Evolutionary conservation across 2,329 filamentous ascomycete species (phyloP), one percentile per base, ranked within the genome.

Genomic region (Sclerotinia trifoliorum): DNA sequence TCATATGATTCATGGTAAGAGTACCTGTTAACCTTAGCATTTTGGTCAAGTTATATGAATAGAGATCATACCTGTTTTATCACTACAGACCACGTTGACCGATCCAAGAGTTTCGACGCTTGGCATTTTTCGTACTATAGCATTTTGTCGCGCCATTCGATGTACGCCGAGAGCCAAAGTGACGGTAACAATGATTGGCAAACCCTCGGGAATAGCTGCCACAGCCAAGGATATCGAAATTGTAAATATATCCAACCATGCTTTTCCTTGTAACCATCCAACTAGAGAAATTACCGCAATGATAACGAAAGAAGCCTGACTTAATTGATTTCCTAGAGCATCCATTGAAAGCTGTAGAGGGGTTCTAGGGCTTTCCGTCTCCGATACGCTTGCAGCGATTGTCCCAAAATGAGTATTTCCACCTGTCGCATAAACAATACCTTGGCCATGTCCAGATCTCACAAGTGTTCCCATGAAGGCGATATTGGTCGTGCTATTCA

Each of bases 81-180:
- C 95, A 73, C 93, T 97, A 81, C 96, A 99, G 8, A 99, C 93
- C n/a, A 99, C 94, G 75, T 98, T 99, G 69, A 99, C 95, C n/a
- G 94, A 97, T 11, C 96, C 96, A 6, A 99, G 82, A 0, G 95
- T 99, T 79, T 99, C 95, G 11, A 99, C 96, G 79, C 95, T 98
- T 29, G 96, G 96, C 80, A 99, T 90, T 77, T 92, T 90, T 73
- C 95, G 90, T 70, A 99, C 94, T 78, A 99, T 99, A 11, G 95
- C 95, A 78, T 96, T 92, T 74, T 94, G 88, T 76, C 89, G 93
- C 70, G 95, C 96, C 95, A 99, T 99, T 68, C 95, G 89, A 76
- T 99, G 87, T 11, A 99, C 96, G 19, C 95, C 96, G 19, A 99
- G 84, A 51, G 95, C 95, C 67, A 99, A 84, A 0, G 95, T 99